Percentiles rank a stretch among this genome's conserved stretches.
Evolutionary conservation across 148 eudicot species (phyloP).

Genomic region (Amaranthus cruentus): DNA sequence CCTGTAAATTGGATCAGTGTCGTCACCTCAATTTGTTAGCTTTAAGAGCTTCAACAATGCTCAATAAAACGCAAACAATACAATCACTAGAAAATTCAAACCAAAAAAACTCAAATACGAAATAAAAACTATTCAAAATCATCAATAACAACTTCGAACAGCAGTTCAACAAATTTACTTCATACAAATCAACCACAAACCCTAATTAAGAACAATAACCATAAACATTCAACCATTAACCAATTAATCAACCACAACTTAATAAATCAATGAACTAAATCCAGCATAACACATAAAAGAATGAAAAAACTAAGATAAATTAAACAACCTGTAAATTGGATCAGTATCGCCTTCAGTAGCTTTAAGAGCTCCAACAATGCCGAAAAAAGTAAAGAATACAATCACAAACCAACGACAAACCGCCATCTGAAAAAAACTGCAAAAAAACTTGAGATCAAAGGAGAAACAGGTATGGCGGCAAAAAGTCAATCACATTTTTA

Average conservation of each 20-base stretch:
- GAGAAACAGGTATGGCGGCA: constrained; percentile 17
- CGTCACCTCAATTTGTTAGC: too few species aligned
- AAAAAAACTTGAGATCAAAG: not conserved
- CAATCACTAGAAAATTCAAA: too few species aligned
- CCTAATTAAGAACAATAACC: not conserved
- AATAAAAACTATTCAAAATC: too few species aligned
- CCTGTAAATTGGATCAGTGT: too few species aligned
- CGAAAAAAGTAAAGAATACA: constrained; percentile 28
- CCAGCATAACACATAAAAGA: not conserved
- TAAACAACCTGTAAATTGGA: constrained; percentile 57
- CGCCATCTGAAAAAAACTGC: constrained; percentile 27
- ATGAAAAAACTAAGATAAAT: not conserved
- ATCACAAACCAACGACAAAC: constrained; percentile 17
- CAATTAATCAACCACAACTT: not conserved
- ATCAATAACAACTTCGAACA: too few species aligned
- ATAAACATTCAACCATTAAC: not conserved
- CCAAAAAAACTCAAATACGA: too few species aligned
- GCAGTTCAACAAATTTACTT: too few species aligned
- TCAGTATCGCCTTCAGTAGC: constrained; percentile 63
- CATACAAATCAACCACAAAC: not conserved
- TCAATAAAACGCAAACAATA: too few species aligned
- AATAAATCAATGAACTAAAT: not conserved
- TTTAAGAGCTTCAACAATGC: too few species aligned
- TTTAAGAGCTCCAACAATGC: constrained; percentile 25
- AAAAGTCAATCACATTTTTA: constrained; percentile 11